Base-by-base conservation (phyloP, 2,329 filamentous ascomycete genomes). In the Boeremia lycopersici region DNA sequence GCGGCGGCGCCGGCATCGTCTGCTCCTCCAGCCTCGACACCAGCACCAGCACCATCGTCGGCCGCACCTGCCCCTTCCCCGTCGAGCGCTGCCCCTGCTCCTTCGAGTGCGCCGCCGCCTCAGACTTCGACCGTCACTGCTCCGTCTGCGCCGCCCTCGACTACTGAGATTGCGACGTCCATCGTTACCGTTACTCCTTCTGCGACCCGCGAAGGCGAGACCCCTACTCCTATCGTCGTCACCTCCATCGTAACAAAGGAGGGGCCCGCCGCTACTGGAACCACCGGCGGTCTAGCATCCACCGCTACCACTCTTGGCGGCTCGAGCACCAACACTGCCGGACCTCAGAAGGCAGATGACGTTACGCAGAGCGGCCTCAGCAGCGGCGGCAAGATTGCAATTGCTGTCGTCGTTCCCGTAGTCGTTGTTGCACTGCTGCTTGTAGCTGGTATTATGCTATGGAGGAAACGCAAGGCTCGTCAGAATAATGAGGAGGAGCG, bases 351-450 rank as follows among this genome's bases (percentile, higher is more conserved):
- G 10, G 59, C 50, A 25, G 36, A 57, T 15, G 57, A 46, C 10
- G 51, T 59, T 8, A 49, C 36, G 30, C 52, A 52, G 23, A 61
- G 53, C 6, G 83, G 84, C 2, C 77, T 93, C 7, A 78, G 73
- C 62, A 82, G 82, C 42, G 81, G 83, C 30, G 89, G 88, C 42
- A 93, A 85, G 64, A 96, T 96, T 58, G 93, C 95, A 7, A 87
- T 98, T 45, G 93, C 93, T 3, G 95, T 99, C 0, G 91, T 97
- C 6, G 90, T 98, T 2, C 95, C 95, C 4, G 93, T 99, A 43
- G 91, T 87, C 1, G 91, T 89, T 1, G 91, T 98, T 33, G 91
- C 91, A 2, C 76, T 96, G 15, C 81, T 98, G 19, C 86, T 93
- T 2, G 76, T 93, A 8, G 86, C 85, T 3, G 89, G 87, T 6